Conservation (phyloP, 805 yeast species). For the Saturnispora galanensis region DNA sequence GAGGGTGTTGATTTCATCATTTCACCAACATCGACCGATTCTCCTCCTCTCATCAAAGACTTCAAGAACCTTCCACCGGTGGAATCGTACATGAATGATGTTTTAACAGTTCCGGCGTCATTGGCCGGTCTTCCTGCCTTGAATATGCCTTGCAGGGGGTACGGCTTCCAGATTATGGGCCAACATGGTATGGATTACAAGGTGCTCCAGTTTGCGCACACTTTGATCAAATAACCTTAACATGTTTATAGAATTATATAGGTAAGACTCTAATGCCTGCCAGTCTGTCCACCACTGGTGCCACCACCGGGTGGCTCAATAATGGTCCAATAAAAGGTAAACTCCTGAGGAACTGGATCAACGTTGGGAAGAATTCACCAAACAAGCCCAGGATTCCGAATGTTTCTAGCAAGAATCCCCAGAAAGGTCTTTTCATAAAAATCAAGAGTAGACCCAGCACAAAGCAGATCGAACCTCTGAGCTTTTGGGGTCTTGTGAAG, state of each 20-base stretch:
- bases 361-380: slow-evolving; percentile 85
- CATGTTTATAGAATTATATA: slow-evolving; percentile 28
- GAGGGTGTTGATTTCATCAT: slow-evolving; percentile 58
- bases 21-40: slow-evolving; percentile 54
- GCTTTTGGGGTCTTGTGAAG: slow-evolving; percentile 78
- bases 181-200: slow-evolving; percentile 75
- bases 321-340: slow-evolving; percentile 83
- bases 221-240: not conserved
- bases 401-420: slow-evolving; percentile 78
- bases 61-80: slow-evolving; percentile 29
- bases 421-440: slow-evolving; percentile 62
- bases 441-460: slow-evolving; percentile 66
- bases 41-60: slow-evolving; percentile 36
- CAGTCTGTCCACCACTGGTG: slow-evolving; percentile 59
- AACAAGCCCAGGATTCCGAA: slow-evolving; percentile 85
- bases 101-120: slow-evolving; percentile 82
- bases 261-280: slow-evolving; percentile 66
- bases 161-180: slow-evolving; percentile 74
- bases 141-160: slow-evolving; percentile 51
- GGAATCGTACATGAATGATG: slow-evolving; percentile 68
- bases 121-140: slow-evolving; percentile 87
- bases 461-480: slow-evolving; percentile 81
- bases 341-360: slow-evolving; percentile 77
- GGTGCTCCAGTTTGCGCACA: slow-evolving; percentile 35
- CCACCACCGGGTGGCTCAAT: slow-evolving; percentile 68